Conservation (phyloP, 108 stramenopile genomes). For the Cyclotella kingstonii region DNA sequence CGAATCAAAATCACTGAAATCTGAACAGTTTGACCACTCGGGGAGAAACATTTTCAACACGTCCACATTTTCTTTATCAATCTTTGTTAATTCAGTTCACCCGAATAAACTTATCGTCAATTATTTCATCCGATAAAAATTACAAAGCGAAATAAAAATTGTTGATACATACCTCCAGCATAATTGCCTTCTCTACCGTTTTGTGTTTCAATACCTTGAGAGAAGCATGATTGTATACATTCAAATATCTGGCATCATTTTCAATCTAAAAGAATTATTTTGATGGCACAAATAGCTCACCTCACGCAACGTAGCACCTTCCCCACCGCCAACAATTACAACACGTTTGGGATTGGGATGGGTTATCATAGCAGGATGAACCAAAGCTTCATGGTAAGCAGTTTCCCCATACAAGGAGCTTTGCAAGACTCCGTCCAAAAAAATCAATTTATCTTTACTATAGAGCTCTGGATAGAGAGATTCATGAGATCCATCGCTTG, state of each 20-base stretch:
- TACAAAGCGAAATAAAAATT: too few species aligned
- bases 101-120: too few species aligned
- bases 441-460: constrained; percentile 51
- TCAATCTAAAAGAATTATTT: constrained; percentile 47
- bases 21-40: constrained; percentile 56
- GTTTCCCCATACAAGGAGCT: constrained; percentile 39
- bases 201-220: constrained; percentile 68
- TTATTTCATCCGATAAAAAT: too few species aligned
- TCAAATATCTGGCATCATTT: background rate
- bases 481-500: constrained; percentile 55
- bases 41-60: constrained; percentile 38
- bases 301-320: constrained; percentile 79
- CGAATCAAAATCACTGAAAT: constrained; percentile 32
- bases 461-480: constrained; percentile 52
- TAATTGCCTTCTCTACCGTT: constrained; percentile 61
- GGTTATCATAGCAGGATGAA: constrained; percentile 92
- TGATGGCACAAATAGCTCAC: too few species aligned
- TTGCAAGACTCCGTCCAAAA: constrained; percentile 65
- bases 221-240: background rate
- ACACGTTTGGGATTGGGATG: constrained; percentile 73
- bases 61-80: constrained; percentile 53
- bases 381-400: constrained; percentile 84
- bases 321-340: constrained; percentile 78
- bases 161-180: constrained; percentile 70
- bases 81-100: too few species aligned